Conservation (phyloP, 1,284 basidiomycete genomes). For the Malassezia obtusa region DNA sequence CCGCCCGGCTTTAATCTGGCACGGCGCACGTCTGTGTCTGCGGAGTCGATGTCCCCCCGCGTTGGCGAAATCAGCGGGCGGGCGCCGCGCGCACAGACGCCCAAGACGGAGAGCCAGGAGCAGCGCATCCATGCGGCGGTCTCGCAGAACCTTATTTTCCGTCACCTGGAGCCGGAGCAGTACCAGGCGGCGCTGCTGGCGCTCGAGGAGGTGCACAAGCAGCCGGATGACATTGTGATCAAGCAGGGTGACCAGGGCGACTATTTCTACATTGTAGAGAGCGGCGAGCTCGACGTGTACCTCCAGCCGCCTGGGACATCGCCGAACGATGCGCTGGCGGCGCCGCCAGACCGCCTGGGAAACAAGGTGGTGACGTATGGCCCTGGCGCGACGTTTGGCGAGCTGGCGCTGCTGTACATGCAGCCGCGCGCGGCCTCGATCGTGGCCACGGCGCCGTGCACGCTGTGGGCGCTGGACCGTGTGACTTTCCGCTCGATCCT, state of each 20-base stretch:
- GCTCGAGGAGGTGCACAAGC: conserved; percentile 78
- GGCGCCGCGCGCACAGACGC: conserved; percentile 26
- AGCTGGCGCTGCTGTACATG: conserved; percentile 95
- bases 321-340: conserved; percentile 13
- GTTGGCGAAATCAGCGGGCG: not conserved
- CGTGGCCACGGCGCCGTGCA: conserved; percentile 67
- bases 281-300: conserved; percentile 76
- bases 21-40: conserved; percentile 83
- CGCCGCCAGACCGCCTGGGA: conserved; percentile 17
- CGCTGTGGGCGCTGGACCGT: conserved; percentile 88
- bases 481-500: conserved; percentile 98
- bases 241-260: conserved; percentile 93
- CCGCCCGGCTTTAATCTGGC: conserved; percentile 64
- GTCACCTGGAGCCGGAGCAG: conserved; percentile 92
- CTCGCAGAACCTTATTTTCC: conserved; percentile 82
- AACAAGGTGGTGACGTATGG: conserved; percentile 59
- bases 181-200: conserved; percentile 82
- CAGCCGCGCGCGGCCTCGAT: conserved; percentile 91
- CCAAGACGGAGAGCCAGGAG: conserved; percentile 76
- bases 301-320: conserved; percentile 53
- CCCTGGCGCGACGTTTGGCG: conserved; percentile 82
- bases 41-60: conserved; percentile 78
- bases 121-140: conserved; percentile 77
- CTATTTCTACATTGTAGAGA: conserved; percentile 94
- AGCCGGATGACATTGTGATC: conserved; percentile 72